Conservation (phyloP, 345 rosid genomes). For the Mallotus nudiflorus region DNA sequence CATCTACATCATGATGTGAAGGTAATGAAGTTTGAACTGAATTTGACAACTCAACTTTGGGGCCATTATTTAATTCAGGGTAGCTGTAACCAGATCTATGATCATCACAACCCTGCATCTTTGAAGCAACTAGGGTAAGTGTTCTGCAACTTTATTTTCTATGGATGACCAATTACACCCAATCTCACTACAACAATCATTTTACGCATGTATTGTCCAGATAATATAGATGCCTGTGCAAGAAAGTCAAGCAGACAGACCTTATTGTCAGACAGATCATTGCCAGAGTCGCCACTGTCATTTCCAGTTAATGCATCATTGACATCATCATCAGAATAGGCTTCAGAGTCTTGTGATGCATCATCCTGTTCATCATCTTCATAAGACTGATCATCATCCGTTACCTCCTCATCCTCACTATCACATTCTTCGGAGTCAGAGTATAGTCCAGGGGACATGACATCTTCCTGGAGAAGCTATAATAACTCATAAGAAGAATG, state of each 20-base stretch:
- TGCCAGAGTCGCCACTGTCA: constrained; percentile 43
- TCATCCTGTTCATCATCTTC: constrained; percentile 61
- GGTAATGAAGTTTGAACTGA: constrained; percentile 31
- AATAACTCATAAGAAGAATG: constrained; percentile 22
- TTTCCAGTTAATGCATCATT: constrained; percentile 51
- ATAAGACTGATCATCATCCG: constrained; percentile 79
- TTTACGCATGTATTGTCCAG: too few relatives aligned
- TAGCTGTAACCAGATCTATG: constrained; percentile 38
- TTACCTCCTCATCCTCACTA: constrained; percentile 78
- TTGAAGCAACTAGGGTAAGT: constrained; percentile 8
- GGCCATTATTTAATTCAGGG: constrained; percentile 34
- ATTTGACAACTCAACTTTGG: constrained; percentile 33
- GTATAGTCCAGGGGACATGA: constrained; percentile 69
- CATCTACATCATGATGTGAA: constrained; percentile 28
- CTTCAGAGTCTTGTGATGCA: constrained; percentile 51
- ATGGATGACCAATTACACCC: neutral
- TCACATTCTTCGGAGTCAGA: constrained; percentile 81
- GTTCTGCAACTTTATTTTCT: neutral
- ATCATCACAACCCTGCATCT: constrained; percentile 49
- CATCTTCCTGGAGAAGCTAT: constrained; percentile 68
- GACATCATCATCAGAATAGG: constrained; percentile 51
- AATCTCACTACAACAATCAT: neutral
- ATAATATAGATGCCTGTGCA: neutral
- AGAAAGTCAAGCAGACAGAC: constrained; percentile 34
- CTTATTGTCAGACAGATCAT: constrained; percentile 45